These are phyloP conservation scores for Apiospora malaysiana DNA, from an alignment of 2,329 filamentous ascomycete genomes.

Conservation along the genomic window DNA sequence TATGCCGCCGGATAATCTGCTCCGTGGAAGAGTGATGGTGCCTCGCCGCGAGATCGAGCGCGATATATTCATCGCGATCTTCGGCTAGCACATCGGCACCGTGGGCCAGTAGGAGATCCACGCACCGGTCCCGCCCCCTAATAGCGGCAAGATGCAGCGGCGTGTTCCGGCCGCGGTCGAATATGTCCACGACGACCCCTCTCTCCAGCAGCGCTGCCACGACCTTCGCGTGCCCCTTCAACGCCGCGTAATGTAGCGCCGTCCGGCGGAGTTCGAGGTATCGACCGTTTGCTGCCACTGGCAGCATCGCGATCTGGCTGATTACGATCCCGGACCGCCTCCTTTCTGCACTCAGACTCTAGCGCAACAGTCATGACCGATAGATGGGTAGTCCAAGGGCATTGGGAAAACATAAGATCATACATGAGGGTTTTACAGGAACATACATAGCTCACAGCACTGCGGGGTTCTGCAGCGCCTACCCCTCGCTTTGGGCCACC, in stretches of 20 bases:
- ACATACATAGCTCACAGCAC: background rate
- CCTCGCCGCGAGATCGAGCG: background rate
- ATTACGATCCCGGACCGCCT: background rate
- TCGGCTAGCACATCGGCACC: background rate
- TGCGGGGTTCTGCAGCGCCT: background rate
- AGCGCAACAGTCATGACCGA: background rate
- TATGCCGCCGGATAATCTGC: background rate
- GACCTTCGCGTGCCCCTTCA: background rate
- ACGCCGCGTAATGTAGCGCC: background rate
- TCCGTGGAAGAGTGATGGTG: background rate
- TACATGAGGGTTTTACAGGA: background rate
- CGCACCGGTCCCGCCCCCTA: background rate
- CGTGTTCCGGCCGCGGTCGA: background rate
- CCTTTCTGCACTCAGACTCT: background rate
- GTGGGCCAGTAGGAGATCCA: background rate
- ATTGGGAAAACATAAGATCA: background rate
- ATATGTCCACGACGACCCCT: background rate
- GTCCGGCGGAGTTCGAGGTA: background rate
- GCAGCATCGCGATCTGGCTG: background rate
- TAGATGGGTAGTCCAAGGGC: background rate
- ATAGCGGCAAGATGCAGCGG: background rate
- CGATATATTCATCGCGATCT: background rate
- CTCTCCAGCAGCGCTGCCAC: background rate
- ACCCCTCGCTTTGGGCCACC: background rate
- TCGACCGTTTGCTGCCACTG: background rate